Conservation (phyloP, 805 yeast genomes). For the Saccharomycopsis fibuligera region DNA sequence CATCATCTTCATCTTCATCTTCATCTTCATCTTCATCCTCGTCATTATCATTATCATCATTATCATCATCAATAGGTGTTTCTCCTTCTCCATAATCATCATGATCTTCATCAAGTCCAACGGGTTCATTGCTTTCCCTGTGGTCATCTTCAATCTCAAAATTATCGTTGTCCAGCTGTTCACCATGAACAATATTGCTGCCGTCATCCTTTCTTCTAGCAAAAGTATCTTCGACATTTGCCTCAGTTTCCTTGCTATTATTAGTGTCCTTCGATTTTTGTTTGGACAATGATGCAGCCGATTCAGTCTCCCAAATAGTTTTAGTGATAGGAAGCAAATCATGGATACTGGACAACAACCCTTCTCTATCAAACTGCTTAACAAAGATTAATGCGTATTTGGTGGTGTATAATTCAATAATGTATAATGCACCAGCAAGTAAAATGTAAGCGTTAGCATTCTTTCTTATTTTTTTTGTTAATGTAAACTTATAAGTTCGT, state of each 20-base stretch:
- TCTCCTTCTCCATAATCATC: not conserved
- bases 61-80: slow-evolving; percentile 14
- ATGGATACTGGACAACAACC: slow-evolving; percentile 50
- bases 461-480: not conserved
- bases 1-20: slow-evolving; percentile 25
- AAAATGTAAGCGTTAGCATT: slow-evolving; percentile 7
- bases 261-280: too few species aligned
- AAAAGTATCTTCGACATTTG: too few species aligned
- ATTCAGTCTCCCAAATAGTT: too few species aligned
- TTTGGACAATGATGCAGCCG: too few species aligned
- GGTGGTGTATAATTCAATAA: slow-evolving; percentile 39
- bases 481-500: too few species aligned
- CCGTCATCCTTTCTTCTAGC: too few species aligned
- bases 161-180: too few species aligned
- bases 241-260: too few species aligned
- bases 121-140: too few species aligned
- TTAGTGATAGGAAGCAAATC: too few species aligned
- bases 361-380: slow-evolving; percentile 59
- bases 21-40: slow-evolving; percentile 26
- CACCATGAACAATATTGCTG: too few species aligned
- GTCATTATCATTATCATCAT: slow-evolving; percentile 24
- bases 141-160: too few species aligned
- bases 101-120: not conserved
- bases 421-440: slow-evolving; percentile 24
- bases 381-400: slow-evolving; percentile 41